Evolutionary conservation across 139 green algal species (phyloP).

Genomic region (Chlorella ohadii): DNA sequence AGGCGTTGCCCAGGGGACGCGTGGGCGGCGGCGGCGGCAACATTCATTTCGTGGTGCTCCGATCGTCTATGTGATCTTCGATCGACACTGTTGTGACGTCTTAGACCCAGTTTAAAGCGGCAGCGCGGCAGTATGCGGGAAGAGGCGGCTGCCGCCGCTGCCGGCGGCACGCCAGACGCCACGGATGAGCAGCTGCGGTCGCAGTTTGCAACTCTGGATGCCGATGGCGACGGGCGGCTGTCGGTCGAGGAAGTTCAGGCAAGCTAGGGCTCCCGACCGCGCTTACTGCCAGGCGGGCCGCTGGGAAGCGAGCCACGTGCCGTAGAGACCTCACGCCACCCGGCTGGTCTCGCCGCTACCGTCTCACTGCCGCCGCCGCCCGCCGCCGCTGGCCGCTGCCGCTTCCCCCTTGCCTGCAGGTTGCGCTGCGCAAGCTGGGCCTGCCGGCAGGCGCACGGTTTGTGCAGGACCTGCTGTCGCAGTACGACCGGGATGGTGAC

Average conservation of each 20-base stretch:
- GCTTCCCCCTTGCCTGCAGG: slow-evolving; percentile 1
- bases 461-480: slow-evolving; percentile 14
- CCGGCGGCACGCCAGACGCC: too few relatives aligned
- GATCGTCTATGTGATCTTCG: too few relatives aligned
- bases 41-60: too few relatives aligned
- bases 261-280: not conserved
- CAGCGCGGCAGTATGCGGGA: too few relatives aligned
- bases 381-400: not conserved
- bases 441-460: slow-evolving; percentile 25
- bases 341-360: not conserved
- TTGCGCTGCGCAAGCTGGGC: slow-evolving; percentile 26
- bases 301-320: too few relatives aligned
- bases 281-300: too few relatives aligned
- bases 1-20: too few relatives aligned
- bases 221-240: not conserved
- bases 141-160: too few relatives aligned
- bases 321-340: too few relatives aligned
- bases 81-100: too few relatives aligned
- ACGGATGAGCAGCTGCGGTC: not conserved
- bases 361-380: not conserved
- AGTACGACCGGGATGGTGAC: slow-evolving; percentile 38
- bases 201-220: not conserved
- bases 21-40: too few relatives aligned
- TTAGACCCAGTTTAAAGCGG: too few relatives aligned
- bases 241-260: not conserved